phyloP scores from a whole-genome alignment of 2,329 filamentous ascomycete species.

The Sordariomycetes sp. region DNA sequence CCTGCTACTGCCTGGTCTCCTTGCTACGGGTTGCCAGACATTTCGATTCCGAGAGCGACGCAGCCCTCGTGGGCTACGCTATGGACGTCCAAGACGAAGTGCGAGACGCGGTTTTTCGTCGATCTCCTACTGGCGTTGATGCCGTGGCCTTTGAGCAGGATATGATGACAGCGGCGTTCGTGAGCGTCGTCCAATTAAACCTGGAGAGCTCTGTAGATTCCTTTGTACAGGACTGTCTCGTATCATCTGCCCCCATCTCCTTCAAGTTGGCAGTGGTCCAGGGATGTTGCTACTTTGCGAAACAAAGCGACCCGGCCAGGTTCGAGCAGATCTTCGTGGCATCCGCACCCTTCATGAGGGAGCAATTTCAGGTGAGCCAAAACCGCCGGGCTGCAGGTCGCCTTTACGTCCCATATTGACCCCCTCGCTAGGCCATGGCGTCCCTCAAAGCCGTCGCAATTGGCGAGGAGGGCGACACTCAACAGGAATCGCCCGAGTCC shows the following conservation, averaged over 20 bases:
- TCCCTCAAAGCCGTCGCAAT: neutral
- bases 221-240: constrained; percentile 45
- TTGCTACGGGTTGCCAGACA: constrained; percentile 53
- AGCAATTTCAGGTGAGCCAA: constrained; percentile 40
- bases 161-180: constrained; percentile 56
- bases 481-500: neutral
- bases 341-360: constrained; percentile 44
- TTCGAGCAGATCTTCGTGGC: constrained; percentile 46
- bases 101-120: constrained; percentile 52
- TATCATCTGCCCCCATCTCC: constrained; percentile 40
- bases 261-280: constrained; percentile 55
- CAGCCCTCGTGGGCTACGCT: constrained; percentile 54
- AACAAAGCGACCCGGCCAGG: constrained; percentile 32
- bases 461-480: neutral
- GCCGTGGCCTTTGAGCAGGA: constrained; percentile 47
- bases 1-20: constrained; percentile 54
- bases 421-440: neutral
- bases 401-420: neutral
- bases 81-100: constrained; percentile 62
- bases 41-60: constrained; percentile 52
- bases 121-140: constrained; percentile 33
- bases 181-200: constrained; percentile 52
- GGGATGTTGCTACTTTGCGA: constrained; percentile 52
- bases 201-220: constrained; percentile 46
- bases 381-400: neutral